Base-by-base conservation (phyloP, 495 filamentous ascomycete genomes). In the Cercophora sp. region DNA sequence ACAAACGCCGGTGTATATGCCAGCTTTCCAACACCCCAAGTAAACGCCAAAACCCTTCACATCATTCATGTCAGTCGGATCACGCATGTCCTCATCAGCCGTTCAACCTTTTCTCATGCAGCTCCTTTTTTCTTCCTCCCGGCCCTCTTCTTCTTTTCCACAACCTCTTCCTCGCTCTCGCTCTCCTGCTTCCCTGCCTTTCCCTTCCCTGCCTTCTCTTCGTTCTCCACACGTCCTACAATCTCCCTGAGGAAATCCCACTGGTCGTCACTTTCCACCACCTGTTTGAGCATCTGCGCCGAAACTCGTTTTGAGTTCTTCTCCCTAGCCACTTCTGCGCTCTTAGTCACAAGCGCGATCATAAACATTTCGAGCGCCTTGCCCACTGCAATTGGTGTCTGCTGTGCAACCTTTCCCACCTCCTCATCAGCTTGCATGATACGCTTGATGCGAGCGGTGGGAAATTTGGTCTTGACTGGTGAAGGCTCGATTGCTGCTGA, bases 391-490 rank as follows among this genome's bases (percentile, higher is more conserved):
- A 94, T 91, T 2, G 91, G 91, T 4, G 91, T 95, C 19, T 96
- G 92, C 70, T 97, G 94, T 6, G 93, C 90, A 3, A 99, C 94
- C 72, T 99, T 99, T 34, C 93, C 93, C 2, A 99, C 91, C 70
- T 99, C 93, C 62, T 99, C 93, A 63, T 99, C 93, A 5, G 93
- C 93, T 70, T 99, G 93, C 93, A 99, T 97, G 56, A 99, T 97
- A 46, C 93, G 86, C 80, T 99, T 99, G 69, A 97, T 99, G 43
- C 93, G 82, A 51, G 93, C 93, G 26, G 96, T 95, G 3, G 93
- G 93, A 62, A 99, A 99, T 57, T 96, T 96, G 18, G 91, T 96
- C 69, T 84, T 89, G 48, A 99, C 89, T 18, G 70, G 91, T 69
- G 60, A 96, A 73, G 61, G 78, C 72, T 65, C 75, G 54, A 72